Base-by-base conservation (phyloP, 2,329 filamentous ascomycete genomes). In the Neopestalotiopsis rosae region DNA sequence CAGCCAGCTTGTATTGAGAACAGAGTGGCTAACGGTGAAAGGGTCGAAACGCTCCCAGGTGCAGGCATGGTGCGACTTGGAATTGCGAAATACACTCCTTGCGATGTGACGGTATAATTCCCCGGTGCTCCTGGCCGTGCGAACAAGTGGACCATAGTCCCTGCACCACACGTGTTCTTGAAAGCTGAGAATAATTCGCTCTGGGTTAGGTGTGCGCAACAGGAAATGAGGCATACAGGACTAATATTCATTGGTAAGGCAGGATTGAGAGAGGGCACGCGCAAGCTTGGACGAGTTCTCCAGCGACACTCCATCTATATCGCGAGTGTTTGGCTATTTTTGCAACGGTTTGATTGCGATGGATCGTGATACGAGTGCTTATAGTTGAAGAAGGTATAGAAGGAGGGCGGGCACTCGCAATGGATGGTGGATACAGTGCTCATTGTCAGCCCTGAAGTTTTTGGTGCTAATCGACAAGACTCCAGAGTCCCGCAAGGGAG, bases 21-120 rank as follows among this genome's bases (percentile, higher is more conserved):
- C 59, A 52, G 32, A 62, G 59, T 40, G 59, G 59, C 59, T 45
- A 28, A 38, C 34, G 61, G 40, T 64, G 61, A 64, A 64, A 24
- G 20, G 28, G 34, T 64, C 61, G 61, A 64, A 64, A 64, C 61
- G 45, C 34, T 45, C 12, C 61, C 38, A 64, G 40, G 61, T 24
- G 40, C 28, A 20, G 40, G 59, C 59, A 62, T 62, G 30, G n/a
- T 62, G 59, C 24, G 57, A 59, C 57, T 59, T 59, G 24, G 24
- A 28, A 59, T 59, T 34, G 45, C 17, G 59, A 40, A 62, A 62
- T 30, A 20, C 34, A 34, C 28, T 59, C 57, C 57, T 59, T 34
- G 57, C 30, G 57, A 59, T 34, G 24, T 59, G 24, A 59, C 24
- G 57, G 30, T 59, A 59, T 34, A 62, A 40, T 62, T 40, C 59